A percentile compares a stretch with the other conserved stretches of the same genome.
phyloP scores from a whole-genome alignment of 1,139 yeast genomes.

The Scheffersomyces quercinus region DNA sequence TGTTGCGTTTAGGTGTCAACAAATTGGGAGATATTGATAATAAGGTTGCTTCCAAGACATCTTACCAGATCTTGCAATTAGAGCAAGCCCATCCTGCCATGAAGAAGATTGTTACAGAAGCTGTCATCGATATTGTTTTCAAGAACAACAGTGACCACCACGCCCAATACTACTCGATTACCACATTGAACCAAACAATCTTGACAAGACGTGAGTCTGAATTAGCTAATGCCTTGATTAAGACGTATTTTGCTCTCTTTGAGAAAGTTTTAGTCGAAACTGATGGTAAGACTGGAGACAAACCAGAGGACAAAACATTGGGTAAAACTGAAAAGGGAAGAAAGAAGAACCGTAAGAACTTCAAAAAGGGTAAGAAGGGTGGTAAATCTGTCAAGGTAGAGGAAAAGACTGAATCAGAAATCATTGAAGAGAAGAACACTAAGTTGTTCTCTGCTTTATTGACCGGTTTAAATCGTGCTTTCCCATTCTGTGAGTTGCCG shows the following conservation, averaged over 20 bases:
- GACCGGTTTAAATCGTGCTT: conserved; percentile 95
- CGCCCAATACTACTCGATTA: conserved; percentile 81
- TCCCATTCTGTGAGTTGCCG: conserved; percentile 85
- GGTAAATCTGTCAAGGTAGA: conserved; percentile 72
- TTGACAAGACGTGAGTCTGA: conserved; percentile 72
- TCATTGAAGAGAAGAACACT: conserved; percentile 80
- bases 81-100: conserved; percentile 96
- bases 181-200: conserved; percentile 91
- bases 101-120: conserved; percentile 77
- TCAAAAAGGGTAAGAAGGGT: conserved; percentile 66
- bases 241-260: conserved; percentile 83
- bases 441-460: conserved; percentile 86
- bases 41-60: conserved; percentile 87
- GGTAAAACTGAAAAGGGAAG: conserved; percentile 50
- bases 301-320: conserved; percentile 38
- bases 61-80: conserved; percentile 74
- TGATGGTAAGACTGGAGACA: conserved; percentile 45
- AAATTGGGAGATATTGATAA: conserved; percentile 92
- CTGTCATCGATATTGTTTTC: conserved; percentile 79
- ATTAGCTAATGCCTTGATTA: conserved; percentile 78
- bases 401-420: conserved; percentile 67
- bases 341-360: conserved; percentile 53
- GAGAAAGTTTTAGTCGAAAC: conserved; percentile 77
- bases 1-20: conserved; percentile 85
- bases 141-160: conserved; percentile 80